Conservation (phyloP, 1,284 basidiomycete species). For the Cerrena zonata region DNA sequence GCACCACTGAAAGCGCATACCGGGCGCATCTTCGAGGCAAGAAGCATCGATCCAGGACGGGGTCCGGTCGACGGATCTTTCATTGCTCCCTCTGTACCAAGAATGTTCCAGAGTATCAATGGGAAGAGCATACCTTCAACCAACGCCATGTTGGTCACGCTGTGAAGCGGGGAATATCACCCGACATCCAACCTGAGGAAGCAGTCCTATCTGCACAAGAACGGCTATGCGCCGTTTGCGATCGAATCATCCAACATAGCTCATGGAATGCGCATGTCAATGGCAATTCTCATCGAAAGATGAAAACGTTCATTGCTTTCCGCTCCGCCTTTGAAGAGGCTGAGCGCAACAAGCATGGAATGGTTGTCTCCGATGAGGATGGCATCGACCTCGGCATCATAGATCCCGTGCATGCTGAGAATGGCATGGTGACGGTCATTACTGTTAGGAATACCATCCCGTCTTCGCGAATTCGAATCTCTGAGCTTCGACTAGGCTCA, state of each 20-base stretch:
- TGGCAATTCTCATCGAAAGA: conserved; percentile 9
- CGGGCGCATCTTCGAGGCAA: conserved; percentile 23
- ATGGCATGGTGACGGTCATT: conserved; percentile 18
- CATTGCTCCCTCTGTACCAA: conserved; percentile 30
- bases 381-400: conserved; percentile 34
- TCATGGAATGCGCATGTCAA: conserved; percentile 7
- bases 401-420: conserved; percentile 22
- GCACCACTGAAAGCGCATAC: conserved; percentile 20
- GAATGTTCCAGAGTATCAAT: conserved; percentile 23
- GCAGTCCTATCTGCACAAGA: conserved; percentile 34
- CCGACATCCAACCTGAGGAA: conserved; percentile 28
- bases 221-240: conserved; percentile 52
- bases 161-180: conserved; percentile 15
- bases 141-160: conserved; percentile 23
- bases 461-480: conserved; percentile 24
- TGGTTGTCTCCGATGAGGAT: conserved; percentile 18
- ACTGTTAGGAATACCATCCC: conserved; percentile 30
- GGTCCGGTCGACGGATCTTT: conserved; percentile 9
- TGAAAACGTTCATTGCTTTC: conserved; percentile 12
- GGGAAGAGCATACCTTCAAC: conserved; percentile 28
- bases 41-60: conserved; percentile 15
- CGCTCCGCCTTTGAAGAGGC: conserved; percentile 21
- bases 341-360: conserved; percentile 19
- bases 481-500: conserved; percentile 33
- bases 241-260: neutral